Evolutionary conservation across 441 rosid species (phyloP).

Genomic region (Gossypium davidsonii): DNA sequence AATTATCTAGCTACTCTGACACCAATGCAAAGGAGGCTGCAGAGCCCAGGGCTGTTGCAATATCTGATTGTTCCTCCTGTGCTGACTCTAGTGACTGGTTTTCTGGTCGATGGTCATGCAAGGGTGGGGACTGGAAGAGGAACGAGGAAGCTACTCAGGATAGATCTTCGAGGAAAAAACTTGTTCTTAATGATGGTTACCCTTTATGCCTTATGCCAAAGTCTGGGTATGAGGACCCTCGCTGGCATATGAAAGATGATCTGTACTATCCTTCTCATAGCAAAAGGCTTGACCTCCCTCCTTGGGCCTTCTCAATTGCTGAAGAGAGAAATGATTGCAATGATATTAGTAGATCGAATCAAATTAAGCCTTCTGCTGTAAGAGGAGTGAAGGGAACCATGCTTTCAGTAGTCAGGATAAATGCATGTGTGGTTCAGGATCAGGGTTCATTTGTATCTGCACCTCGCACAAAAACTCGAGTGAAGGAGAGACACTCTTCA

Average conservation of each 20-base stretch:
- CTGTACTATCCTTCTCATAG: conserved; percentile 68
- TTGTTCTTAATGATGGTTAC: conserved; percentile 90
- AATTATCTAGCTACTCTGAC: conserved; percentile 30
- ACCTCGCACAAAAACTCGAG: conserved; percentile 54
- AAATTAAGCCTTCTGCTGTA: conserved; percentile 38
- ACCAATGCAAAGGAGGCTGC: conserved; percentile 30
- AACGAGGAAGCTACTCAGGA: conserved; percentile 73
- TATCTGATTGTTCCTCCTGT: conserved; percentile 30
- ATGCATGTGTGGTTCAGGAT: conserved; percentile 95
- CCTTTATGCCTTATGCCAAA: conserved; percentile 93
- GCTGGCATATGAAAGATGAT: conserved; percentile 85
- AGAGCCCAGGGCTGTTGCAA: conserved; percentile 38
- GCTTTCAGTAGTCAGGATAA: conserved; percentile 84
- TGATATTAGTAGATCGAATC: conserved; percentile 31
- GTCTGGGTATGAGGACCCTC: conserved; percentile 87
- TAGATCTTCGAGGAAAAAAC: conserved; percentile 51
- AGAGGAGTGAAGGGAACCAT: conserved; percentile 75
- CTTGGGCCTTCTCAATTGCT: conserved; percentile 74
- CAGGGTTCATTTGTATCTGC: conserved; percentile 83
- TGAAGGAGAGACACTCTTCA: conserved; percentile 62
- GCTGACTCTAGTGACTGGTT: conserved; percentile 64
- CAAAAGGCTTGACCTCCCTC: conserved; percentile 90
- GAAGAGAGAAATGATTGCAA: conserved; percentile 68
- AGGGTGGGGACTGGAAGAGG: conserved; percentile 99
- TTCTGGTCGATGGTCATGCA: conserved; percentile 82